Percentiles rank a stretch among this genome's conserved stretches.
Evolutionary conservation across 352 stramenopile genomes (phyloP).

Genomic region (Pythium chondricola): DNA sequence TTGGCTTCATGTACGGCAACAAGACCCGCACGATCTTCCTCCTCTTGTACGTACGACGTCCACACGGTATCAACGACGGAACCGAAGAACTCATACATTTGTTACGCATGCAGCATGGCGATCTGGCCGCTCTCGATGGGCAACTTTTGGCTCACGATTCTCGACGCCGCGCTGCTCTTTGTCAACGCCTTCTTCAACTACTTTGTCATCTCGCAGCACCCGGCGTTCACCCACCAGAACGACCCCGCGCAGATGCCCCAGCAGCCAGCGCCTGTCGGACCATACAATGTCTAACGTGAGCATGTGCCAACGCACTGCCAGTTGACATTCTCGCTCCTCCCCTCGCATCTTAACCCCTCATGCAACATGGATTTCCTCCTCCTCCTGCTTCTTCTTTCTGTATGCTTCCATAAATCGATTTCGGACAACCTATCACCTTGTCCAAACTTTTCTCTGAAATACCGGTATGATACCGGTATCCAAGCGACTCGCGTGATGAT

Average conservation of each 20-base stretch:
- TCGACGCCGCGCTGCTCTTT: slow-evolving; percentile 84
- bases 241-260: neutral
- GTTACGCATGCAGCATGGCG: slow-evolving; percentile 73
- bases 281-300: slow-evolving; percentile 25
- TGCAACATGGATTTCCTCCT: too few relatives aligned
- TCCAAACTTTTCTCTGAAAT: too few relatives aligned
- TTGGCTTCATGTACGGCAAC: slow-evolving; percentile 89
- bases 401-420: too few relatives aligned
- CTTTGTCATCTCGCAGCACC: slow-evolving; percentile 80
- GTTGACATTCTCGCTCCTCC: too few relatives aligned
- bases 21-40: slow-evolving; percentile 84
- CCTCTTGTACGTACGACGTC: slow-evolving; percentile 62
- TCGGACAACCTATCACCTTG: too few relatives aligned
- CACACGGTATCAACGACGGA: too few relatives aligned
- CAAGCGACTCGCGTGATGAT: too few relatives aligned
- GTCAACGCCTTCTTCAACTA: slow-evolving; percentile 90
- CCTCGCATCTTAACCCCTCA: too few relatives aligned
- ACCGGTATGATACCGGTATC: too few relatives aligned
- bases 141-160: slow-evolving; percentile 86
- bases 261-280: slow-evolving; percentile 8
- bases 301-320: too few relatives aligned
- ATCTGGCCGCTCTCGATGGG: slow-evolving; percentile 88
- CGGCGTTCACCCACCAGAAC: slow-evolving; percentile 21
- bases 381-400: too few relatives aligned
- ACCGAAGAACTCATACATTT: too few relatives aligned